These are phyloP conservation scores for Aureobasidium melanogenum DNA, from an alignment of 2,329 filamentous ascomycete species.

Conservation along the genomic window DNA sequence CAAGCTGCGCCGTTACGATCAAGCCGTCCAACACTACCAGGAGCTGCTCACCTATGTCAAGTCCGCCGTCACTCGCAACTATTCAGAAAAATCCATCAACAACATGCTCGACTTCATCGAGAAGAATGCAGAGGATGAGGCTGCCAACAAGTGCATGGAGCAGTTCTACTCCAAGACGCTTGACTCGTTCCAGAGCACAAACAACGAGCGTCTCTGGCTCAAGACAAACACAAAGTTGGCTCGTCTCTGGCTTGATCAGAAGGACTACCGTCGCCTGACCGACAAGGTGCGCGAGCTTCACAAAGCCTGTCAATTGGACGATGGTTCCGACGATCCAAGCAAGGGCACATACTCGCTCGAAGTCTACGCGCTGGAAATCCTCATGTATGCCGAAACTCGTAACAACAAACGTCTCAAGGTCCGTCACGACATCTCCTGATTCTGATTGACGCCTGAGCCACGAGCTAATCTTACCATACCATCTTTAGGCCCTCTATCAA, in stretches of 20 bases:
- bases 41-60: constrained; percentile 97
- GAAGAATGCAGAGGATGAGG: constrained; percentile 67
- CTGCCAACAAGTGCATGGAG: constrained; percentile 76
- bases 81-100: constrained; percentile 98
- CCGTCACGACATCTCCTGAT: constrained; percentile 14
- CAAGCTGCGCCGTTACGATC: constrained; percentile 74
- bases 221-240: constrained; percentile 98
- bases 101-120: constrained; percentile 98
- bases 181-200: constrained; percentile 90
- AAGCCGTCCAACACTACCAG: constrained; percentile 87
- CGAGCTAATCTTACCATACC: constrained; percentile 6
- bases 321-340: constrained; percentile 82
- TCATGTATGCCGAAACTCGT: constrained; percentile 94
- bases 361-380: constrained; percentile 93
- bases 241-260: constrained; percentile 81
- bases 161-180: constrained; percentile 91
- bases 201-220: constrained; percentile 93
- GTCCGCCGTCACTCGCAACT: constrained; percentile 92
- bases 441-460: constrained; percentile 10
- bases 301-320: constrained; percentile 74
- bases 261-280: constrained; percentile 71
- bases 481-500: constrained; percentile 63
- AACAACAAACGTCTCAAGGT: constrained; percentile 96
- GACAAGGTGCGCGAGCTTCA: constrained; percentile 85
- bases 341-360: constrained; percentile 96